phyloP scores from a whole-genome alignment of 2,329 filamentous ascomycete species.

The Beauveria asiatica region DNA sequence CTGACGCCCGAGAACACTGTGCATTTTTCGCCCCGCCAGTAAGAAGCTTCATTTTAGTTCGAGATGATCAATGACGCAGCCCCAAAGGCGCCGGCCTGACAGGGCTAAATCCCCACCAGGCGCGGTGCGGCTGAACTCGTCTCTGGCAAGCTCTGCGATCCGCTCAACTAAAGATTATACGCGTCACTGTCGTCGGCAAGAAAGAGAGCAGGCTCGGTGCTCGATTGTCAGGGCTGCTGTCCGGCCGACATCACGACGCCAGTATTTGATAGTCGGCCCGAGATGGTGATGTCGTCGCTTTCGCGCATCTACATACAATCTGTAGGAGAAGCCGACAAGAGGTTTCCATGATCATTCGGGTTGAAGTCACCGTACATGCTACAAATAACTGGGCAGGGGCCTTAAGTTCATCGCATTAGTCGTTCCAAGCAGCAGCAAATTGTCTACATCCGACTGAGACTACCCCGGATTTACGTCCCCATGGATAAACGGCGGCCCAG shows the following conservation, averaged over 20 bases:
- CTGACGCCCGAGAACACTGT: background rate
- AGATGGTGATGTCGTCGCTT: background rate
- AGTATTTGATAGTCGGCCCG: background rate
- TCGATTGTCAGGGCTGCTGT: background rate
- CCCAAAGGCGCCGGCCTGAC: background rate
- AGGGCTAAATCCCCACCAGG: background rate
- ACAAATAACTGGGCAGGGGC: background rate
- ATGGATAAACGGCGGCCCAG: background rate
- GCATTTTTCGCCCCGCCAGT: background rate
- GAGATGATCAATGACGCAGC: background rate
- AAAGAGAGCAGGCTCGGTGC: background rate
- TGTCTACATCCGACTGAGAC: background rate
- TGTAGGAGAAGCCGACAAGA: background rate
- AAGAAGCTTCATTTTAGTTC: background rate
- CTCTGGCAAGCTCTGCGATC: background rate
- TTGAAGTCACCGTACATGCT: too few relatives aligned
- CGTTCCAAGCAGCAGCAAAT: background rate
- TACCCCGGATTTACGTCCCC: background rate
- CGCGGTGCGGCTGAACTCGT: conserved; percentile 5
- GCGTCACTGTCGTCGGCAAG: background rate
- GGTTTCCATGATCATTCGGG: too few relatives aligned
- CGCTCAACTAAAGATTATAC: background rate
- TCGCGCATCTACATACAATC: too few relatives aligned
- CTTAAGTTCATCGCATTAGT: background rate
- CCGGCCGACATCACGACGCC: background rate